Percentiles rank a stretch among this genome's conserved stretches.
Conservation (phyloP, 495 filamentous ascomycete genomes). For the Penicillium desertorum region DNA sequence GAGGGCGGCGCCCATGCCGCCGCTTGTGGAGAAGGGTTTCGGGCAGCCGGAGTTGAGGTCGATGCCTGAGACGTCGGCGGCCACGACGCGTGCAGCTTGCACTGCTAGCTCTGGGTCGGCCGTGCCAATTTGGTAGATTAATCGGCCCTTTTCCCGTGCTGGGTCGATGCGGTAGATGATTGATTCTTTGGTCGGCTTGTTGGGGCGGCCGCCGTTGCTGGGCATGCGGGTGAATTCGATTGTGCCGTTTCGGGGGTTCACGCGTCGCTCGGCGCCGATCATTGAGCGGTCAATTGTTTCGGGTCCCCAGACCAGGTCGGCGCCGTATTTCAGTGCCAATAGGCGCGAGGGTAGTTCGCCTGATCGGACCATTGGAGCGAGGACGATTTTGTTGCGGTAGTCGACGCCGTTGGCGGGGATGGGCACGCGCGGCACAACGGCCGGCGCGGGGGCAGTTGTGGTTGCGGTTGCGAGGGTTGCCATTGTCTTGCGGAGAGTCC, state of each 20-base stretch:
- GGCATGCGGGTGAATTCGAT: conserved; percentile 80
- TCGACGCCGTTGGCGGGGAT: conserved; percentile 89
- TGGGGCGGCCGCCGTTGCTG: conserved; percentile 59
- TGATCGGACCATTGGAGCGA: conserved; percentile 96
- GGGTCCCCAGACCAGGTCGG: conserved; percentile 95
- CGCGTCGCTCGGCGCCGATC: conserved; percentile 75
- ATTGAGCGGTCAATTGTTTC: conserved; percentile 90
- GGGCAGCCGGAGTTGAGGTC: conserved; percentile 97
- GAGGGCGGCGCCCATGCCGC: conserved; percentile 94
- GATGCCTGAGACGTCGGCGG: conserved; percentile 83
- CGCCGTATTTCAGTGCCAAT: conserved; percentile 86
- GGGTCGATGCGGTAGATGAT: conserved; percentile 85
- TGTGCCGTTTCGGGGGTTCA: conserved; percentile 69
- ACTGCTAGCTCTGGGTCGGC: conserved; percentile 78
- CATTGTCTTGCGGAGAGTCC: conserved; percentile 52
- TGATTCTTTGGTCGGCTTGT: conserved; percentile 57
- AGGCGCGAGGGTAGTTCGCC: conserved; percentile 91
- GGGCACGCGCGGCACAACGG: conserved; percentile 56
- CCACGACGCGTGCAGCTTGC: conserved; percentile 77
- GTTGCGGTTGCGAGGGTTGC: conserved; percentile 39
- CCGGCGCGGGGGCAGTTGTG: neutral
- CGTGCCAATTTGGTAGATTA: conserved; percentile 92
- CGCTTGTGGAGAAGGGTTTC: conserved; percentile 87
- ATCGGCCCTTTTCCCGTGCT: conserved; percentile 61
- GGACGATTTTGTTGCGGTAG: conserved; percentile 87